Percentiles rank a stretch among this genome's conserved stretches.
Evolutionary conservation across 202 grass and related monocot genomes (phyloP).

Genomic region (Eragrostis tef): DNA sequence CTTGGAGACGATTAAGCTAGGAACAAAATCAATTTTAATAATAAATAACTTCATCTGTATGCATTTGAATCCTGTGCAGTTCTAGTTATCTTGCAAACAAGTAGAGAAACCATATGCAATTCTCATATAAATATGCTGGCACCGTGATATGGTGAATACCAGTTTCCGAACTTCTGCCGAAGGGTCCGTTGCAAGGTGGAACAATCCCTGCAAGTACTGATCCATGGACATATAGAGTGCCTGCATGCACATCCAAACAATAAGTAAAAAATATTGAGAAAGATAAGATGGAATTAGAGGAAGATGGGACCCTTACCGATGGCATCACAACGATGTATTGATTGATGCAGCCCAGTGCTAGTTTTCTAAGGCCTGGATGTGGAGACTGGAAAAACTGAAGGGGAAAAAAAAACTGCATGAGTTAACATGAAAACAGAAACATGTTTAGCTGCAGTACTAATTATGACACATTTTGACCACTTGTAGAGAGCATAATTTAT

Average conservation of each 20-base stretch:
- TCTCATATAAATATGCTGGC: conserved; percentile 11
- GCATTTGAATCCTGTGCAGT: conserved; percentile 15
- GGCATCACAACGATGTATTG: conserved; percentile 96
- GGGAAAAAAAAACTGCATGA: not conserved
- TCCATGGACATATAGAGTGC: conserved; percentile 93
- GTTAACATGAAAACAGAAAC: conserved; percentile 25
- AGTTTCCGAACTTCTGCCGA: conserved; percentile 90
- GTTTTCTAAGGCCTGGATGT: conserved; percentile 80
- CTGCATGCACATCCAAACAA: conserved; percentile 51
- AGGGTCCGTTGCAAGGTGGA: conserved; percentile 80
- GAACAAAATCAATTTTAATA: conserved; percentile 28
- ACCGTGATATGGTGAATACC: conserved; percentile 48
- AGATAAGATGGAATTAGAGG: conserved; percentile 6
- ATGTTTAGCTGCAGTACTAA: conserved; percentile 12
- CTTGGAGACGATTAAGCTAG: conserved; percentile 25
- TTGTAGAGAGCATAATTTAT: not conserved
- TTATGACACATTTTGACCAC: conserved; percentile 1
- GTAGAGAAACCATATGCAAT: not conserved
- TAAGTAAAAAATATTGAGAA: conserved; percentile 11
- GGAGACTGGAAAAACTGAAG: conserved; percentile 90
- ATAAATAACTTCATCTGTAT: conserved; percentile 14
- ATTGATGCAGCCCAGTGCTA: conserved; percentile 87
- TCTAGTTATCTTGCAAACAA: conserved; percentile 39
- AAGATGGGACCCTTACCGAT: conserved; percentile 47
- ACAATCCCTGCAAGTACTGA: conserved; percentile 94